phyloP scores from a whole-genome alignment of 257 asterid genomes.

The Capsicum rhomboideum region DNA sequence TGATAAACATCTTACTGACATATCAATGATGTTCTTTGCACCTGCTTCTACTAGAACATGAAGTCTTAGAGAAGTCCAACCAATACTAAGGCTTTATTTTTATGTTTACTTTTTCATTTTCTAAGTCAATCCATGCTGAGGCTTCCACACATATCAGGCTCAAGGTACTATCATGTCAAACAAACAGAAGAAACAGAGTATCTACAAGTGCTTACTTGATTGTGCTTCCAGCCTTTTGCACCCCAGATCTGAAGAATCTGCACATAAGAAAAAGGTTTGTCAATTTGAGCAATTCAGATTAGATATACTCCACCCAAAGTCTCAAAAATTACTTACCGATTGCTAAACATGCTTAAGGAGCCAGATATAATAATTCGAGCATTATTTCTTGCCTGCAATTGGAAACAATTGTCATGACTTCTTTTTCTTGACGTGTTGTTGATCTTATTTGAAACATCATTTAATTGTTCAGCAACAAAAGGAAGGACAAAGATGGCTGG shows the following conservation, averaged over 20 bases:
- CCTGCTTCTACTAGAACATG: background rate
- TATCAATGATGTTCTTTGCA: background rate
- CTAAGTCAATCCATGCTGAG: background rate
- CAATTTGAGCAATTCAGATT: background rate
- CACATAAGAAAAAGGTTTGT: background rate
- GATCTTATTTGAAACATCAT: background rate
- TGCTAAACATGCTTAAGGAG: conserved; percentile 27
- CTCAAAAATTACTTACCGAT: conserved; percentile 13
- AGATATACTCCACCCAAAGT: background rate
- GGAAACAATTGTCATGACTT: background rate
- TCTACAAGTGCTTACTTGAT: conserved; percentile 12
- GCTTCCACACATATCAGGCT: background rate
- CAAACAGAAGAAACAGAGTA: background rate
- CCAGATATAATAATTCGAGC: conserved; percentile 35
- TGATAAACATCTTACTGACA: background rate
- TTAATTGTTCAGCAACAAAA: background rate
- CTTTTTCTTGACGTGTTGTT: background rate
- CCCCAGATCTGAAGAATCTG: conserved; percentile 31
- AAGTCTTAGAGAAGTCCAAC: background rate
- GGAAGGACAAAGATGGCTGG: background rate
- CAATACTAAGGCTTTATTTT: background rate
- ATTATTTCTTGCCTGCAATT: conserved; percentile 35
- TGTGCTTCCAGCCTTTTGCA: conserved; percentile 30
- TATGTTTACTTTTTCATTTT: background rate
- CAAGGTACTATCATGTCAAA: background rate